phyloP scores from a whole-genome alignment of 2,329 filamentous ascomycete genomes.

The Penicillium sp. region DNA sequence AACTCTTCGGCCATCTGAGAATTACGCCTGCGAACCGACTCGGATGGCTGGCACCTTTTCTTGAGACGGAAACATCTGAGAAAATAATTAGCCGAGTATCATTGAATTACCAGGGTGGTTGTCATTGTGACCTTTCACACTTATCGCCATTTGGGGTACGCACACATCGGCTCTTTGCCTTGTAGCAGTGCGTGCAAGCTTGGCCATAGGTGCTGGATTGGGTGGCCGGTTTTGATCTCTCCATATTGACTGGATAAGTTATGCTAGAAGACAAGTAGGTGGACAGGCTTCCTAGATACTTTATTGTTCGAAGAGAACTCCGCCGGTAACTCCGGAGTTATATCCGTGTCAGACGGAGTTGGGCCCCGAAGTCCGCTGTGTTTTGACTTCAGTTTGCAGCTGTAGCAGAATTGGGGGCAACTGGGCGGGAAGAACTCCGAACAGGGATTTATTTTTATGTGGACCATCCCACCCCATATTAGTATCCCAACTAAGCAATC shows the following conservation, averaged over 20 bases:
- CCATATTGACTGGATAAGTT: slow-evolving; percentile 11
- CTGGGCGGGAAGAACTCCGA: too few species aligned
- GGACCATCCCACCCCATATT: too few species aligned
- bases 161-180: slow-evolving; percentile 35
- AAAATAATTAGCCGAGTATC: slow-evolving; percentile 6
- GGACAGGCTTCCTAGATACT: not conserved
- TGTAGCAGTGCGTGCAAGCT: slow-evolving; percentile 33
- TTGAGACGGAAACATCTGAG: slow-evolving; percentile 38
- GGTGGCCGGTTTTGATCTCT: slow-evolving; percentile 3
- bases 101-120: not conserved
- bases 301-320: not conserved
- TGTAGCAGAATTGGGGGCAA: not conserved
- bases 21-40: slow-evolving; percentile 35
- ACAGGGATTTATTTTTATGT: too few species aligned
- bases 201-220: slow-evolving; percentile 28
- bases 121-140: not conserved
- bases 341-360: not conserved
- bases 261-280: not conserved
- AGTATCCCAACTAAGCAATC: too few species aligned
- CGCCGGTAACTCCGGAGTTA: not conserved
- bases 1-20: slow-evolving; percentile 28
- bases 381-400: not conserved
- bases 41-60: slow-evolving; percentile 37
- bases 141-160: slow-evolving; percentile 13
- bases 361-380: not conserved